Conservation (phyloP, 345 rosid genomes). For the Adansonia digitata region DNA sequence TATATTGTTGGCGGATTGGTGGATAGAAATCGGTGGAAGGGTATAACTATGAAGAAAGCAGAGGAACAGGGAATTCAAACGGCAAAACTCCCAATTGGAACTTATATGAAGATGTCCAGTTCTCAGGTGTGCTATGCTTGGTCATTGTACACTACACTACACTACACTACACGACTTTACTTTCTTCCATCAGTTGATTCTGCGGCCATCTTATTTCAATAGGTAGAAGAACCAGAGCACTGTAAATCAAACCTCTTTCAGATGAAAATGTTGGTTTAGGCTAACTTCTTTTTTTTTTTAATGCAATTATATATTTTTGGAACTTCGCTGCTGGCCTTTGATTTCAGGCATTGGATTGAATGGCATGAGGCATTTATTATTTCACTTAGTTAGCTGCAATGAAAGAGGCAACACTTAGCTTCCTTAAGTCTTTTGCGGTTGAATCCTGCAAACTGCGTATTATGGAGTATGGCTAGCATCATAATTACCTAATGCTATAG, state of each 20-base stretch:
- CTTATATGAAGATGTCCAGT: conserved; percentile 86
- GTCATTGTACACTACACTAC: too few relatives aligned
- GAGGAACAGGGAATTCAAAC: conserved; percentile 85
- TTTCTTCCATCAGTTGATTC: background rate
- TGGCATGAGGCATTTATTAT: background rate
- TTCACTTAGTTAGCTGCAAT: background rate
- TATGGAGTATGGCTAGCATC: background rate
- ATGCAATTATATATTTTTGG: background rate
- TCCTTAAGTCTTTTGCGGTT: background rate
- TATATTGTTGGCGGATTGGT: conserved; percentile 88
- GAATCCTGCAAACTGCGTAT: background rate
- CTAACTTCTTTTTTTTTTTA: background rate
- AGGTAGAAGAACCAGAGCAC: background rate
- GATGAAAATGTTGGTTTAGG: background rate
- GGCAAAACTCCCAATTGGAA: conserved; percentile 80
- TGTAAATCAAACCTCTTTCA: background rate
- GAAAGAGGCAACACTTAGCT: background rate
- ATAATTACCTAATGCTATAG: background rate
- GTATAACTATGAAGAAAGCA: conserved; percentile 85
- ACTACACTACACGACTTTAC: background rate
- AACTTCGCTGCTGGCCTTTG: background rate
- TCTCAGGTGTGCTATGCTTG: conserved; percentile 62
- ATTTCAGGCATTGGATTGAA: background rate
- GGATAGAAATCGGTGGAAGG: conserved; percentile 92
- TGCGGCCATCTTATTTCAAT: background rate